Base-by-base conservation (phyloP, 176 grass and related monocot species). In the Secale cereale region DNA sequence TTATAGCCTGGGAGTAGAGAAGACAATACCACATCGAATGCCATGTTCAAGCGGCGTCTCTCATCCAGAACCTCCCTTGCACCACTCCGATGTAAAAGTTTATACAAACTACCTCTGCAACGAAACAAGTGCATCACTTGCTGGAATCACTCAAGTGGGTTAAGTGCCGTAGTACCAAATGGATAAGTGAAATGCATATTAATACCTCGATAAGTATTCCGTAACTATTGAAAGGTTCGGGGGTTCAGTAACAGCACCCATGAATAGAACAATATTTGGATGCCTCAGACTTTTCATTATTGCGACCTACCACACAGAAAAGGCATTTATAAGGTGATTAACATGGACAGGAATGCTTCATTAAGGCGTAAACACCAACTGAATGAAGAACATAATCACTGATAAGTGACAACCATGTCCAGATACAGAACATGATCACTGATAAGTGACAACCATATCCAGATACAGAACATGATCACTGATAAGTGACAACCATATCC, bases 241-340 rank as follows among this genome's bases (percentile, higher is more conserved):
- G 20, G 91, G 94, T 79, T 94, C 91, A 86, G 91, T 94, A 75
- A 97, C 91, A 84, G 87, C 94, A 88, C 94, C 94, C 94, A 97
- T 97, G 87, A 94, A 97, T 30, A 97, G 89, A 75, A 97, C 94
- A 78, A 97, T 97, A 97, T 97, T 97, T 79, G 94, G 94, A 90
- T 97, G 94, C 72, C 94, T 86, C 70, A 97, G 37, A 65, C 94
- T 97, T 92, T 97, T 97, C 91, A 97, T 97, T 86, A 97, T 90
- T 22, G 87, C 91, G 66, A 97, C 91, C 91, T 97, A 72, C 20
- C 39, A 78, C 17, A 50, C 43, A 78, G 2, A 81, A 57, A 78
- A 59, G 71, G n/a, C 17, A 85, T 26, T 36, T n/a, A 85, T 25
- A 82, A 85, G 63, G 7, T 30, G 43, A 27, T 11, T 52, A 74